Evolutionary conservation across 1,284 basidiomycete species (phyloP), one percentile per base, ranked within the genome.

Genomic region (Fomitopsis schrenkii): DNA sequence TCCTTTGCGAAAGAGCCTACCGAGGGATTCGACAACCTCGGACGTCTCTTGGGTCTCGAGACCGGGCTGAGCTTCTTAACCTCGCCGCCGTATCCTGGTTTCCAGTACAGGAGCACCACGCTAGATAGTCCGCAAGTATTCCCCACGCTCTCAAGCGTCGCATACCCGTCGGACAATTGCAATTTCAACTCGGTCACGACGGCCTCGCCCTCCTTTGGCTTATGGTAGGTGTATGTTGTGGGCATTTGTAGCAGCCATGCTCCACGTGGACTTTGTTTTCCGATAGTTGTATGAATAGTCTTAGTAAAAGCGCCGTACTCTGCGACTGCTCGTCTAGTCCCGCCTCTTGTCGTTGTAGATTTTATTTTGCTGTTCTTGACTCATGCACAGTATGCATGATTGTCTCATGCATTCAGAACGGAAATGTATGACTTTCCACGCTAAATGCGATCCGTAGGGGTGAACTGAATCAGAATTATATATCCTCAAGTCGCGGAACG

Each of bases 11-110:
- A 60, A 28, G 57, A 60, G 15, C 26, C 55, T 5, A 15, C 8
- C 5, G 28, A 46, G 17, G 38, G 26, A 22, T 63, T 54, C 45
- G 62, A 63, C 40, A 58, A 30, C n/a, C 35, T 60, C 7, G 59
- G 59, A 35, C 59, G 56, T 28, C 28, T 63, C 30, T 42, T 60
- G 19, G 62, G 62, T 19, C 62, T 63, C 14, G 59, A 58, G 26
- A 48, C 62, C 5, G 62, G 59, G 5, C 42, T 63, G 2, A 59
- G 55, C 22, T 55, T 63, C 36, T 58, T 63, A n/a, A 58, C 62
- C 1, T 60, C 62, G 35, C 48, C 36, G 30, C 62, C 62, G 2
- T 63, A 60, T 56, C 59, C 62, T 22, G 62, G 62, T n/a, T 63
- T 54, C 55, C 62, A 60, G 50, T 57, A 63, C 40, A 30, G 52